Conservation (phyloP, 1,139 yeast genomes). For the Yamadazyma atlantica region DNA sequence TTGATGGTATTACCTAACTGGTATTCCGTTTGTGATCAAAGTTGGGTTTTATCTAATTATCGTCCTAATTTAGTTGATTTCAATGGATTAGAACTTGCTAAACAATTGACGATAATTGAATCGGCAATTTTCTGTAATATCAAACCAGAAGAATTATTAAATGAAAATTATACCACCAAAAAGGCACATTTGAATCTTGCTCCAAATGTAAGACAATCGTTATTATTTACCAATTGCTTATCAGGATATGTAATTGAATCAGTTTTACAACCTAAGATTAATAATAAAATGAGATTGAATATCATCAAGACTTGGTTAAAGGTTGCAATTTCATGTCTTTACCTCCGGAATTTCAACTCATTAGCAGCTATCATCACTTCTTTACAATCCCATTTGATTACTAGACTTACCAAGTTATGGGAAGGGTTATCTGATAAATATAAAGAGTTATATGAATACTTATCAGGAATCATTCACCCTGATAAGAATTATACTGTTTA, state of each 20-base stretch:
- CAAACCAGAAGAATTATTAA: constrained; percentile 69
- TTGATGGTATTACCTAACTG: constrained; percentile 33
- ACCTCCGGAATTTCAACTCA: constrained; percentile 80
- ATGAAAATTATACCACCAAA: constrained; percentile 68
- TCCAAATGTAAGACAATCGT: constrained; percentile 70
- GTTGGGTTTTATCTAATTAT: constrained; percentile 47
- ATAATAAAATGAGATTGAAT: constrained; percentile 52
- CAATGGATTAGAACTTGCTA: constrained; percentile 80
- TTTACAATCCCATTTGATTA: constrained; percentile 76
- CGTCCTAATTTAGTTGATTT: constrained; percentile 62
- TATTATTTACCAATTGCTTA: constrained; percentile 74
- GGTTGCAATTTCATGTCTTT: constrained; percentile 77
- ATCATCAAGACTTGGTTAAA: constrained; percentile 80
- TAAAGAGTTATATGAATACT: constrained; percentile 59
- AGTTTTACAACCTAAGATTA: constrained; percentile 55
- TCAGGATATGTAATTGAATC: constrained; percentile 84
- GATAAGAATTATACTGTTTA: constrained; percentile 79
- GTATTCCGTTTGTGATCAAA: constrained; percentile 42
- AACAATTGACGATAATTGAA: constrained; percentile 81
- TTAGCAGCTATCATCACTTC: constrained; percentile 87
- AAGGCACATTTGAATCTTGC: constrained; percentile 63
- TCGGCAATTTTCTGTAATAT: constrained; percentile 67
- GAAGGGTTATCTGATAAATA: constrained; percentile 63
- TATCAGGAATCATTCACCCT: constrained; percentile 76
- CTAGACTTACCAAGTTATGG: constrained; percentile 72